Percentiles rank a stretch among this genome's conserved stretches.
Conservation (phyloP, 2,329 filamentous ascomycete genomes). For the Beauveria australis region DNA sequence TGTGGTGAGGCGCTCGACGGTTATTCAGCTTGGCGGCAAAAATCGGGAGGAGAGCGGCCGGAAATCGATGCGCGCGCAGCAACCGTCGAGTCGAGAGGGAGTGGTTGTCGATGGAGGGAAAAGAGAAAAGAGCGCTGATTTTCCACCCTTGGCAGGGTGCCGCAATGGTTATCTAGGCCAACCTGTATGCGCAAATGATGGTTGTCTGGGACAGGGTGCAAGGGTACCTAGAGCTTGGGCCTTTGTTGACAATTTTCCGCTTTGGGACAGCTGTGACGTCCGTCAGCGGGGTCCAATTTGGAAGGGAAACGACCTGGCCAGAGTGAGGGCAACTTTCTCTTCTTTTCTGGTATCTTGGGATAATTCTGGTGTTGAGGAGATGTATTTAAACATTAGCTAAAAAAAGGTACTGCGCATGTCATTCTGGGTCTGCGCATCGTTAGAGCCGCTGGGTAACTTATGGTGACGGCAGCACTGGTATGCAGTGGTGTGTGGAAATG, state of each 20-base stretch:
- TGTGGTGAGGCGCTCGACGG: conserved; percentile 4
- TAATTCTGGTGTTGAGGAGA: conserved; percentile 4
- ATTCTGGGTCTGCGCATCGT: not conserved
- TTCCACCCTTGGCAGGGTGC: conserved; percentile 5
- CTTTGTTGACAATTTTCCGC: conserved; percentile 34
- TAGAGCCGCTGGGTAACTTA: not conserved
- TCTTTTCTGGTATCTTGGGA: conserved; percentile 18
- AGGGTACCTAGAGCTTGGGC: conserved; percentile 22
- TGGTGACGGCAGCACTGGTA: conserved; percentile 1
- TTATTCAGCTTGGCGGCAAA: conserved; percentile 8
- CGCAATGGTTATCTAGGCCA: conserved; percentile 13
- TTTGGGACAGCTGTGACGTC: conserved; percentile 27
- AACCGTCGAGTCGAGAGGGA: not conserved
- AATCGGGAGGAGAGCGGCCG: not conserved
- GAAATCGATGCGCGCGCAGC: conserved; percentile 4
- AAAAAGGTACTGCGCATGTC: not conserved
- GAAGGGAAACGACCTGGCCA: conserved; percentile 8
- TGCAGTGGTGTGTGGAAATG: not conserved
- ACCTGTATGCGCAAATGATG: conserved; percentile 14
- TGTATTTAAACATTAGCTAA: not conserved
- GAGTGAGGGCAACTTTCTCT: conserved; percentile 12
- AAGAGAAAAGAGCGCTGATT: not conserved
- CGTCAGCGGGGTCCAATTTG: conserved; percentile 14
- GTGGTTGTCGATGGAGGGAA: not conserved
- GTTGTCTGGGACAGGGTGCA: conserved; percentile 29